phyloP scores from a whole-genome alignment of 768 basidiomycete species.

The Lactarius tabidus region DNA sequence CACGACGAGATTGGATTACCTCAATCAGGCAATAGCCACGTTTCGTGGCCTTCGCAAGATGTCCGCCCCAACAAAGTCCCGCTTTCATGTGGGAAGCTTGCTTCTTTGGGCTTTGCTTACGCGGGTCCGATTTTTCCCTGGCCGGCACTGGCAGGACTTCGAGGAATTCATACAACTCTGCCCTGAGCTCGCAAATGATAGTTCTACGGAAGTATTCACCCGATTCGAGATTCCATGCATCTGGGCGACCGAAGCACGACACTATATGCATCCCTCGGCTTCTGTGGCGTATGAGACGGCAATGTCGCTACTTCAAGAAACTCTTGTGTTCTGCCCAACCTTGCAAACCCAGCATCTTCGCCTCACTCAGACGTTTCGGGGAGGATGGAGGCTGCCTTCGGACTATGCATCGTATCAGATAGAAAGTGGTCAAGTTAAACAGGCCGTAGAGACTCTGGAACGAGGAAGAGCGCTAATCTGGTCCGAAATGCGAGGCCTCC shows the following conservation, averaged over 20 bases:
- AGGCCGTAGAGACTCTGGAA: constrained; percentile 5
- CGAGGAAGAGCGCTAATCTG: constrained; percentile 4
- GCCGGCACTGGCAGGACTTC: not conserved
- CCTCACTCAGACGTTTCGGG: not conserved
- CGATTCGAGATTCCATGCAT: not conserved
- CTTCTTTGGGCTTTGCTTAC: too few relatives aligned
- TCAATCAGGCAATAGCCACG: not conserved
- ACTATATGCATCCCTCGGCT: not conserved
- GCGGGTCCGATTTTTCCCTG: too few relatives aligned
- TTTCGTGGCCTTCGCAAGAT: not conserved
- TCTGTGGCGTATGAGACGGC: not conserved
- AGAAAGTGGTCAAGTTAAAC: not conserved
- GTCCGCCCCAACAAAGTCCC: not conserved
- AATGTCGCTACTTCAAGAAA: not conserved
- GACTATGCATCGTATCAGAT: constrained; percentile 2
- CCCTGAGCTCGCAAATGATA: not conserved
- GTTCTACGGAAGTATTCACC: not conserved
- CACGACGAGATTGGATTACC: too few relatives aligned
- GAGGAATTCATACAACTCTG: not conserved
- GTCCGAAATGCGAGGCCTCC: not conserved
- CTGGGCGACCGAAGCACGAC: not conserved
- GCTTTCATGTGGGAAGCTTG: not conserved
- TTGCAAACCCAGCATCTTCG: not conserved
- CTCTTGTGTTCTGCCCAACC: not conserved
- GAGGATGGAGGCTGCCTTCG: not conserved